A percentile compares a stretch with the other conserved stretches of the same genome.
Evolutionary conservation across 805 yeast genomes (phyloP).

Genomic region (Limtongia smithiae): DNA sequence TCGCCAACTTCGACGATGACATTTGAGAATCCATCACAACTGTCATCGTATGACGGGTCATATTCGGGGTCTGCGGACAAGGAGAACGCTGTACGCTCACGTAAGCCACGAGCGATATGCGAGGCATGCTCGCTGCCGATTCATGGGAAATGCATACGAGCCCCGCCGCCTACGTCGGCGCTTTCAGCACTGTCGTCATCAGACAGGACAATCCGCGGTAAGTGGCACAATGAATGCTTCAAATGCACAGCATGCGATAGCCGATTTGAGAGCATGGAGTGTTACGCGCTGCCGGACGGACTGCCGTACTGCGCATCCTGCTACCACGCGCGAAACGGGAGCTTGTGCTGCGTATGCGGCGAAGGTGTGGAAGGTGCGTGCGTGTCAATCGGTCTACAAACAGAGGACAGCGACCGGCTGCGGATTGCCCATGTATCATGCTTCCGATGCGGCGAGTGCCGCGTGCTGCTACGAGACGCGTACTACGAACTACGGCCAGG

Average conservation of each 20-base stretch:
- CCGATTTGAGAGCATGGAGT: slow-evolving; percentile 32
- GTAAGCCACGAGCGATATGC: not conserved
- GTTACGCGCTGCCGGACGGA: slow-evolving; percentile 70
- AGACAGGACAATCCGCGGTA: not conserved
- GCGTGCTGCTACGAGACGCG: slow-evolving; percentile 31
- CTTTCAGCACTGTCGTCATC: not conserved
- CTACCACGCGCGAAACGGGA: slow-evolving; percentile 68
- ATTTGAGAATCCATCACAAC: too few relatives aligned
- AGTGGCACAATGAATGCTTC: slow-evolving; percentile 88
- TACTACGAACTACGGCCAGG: slow-evolving; percentile 39
- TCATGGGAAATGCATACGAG: not conserved
- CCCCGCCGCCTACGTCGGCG: not conserved
- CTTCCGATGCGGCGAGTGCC: slow-evolving; percentile 64
- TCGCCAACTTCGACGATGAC: too few relatives aligned
- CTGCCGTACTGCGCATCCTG: slow-evolving; percentile 78
- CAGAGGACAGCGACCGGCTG: not conserved
- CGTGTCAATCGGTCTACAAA: slow-evolving; percentile 50
- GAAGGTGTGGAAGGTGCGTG: slow-evolving; percentile 87
- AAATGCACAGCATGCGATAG: slow-evolving; percentile 58
- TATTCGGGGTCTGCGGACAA: too few relatives aligned
- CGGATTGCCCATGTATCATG: slow-evolving; percentile 70
- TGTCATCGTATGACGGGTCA: too few relatives aligned
- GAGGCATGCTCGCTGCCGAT: not conserved
- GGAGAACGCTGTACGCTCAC: too few relatives aligned
- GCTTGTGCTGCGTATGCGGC: slow-evolving; percentile 68